Percentiles rank a stretch among this genome's conserved stretches.
Conservation (phyloP, 2,329 filamentous ascomycete species). For the Sporothrix humicola region DNA sequence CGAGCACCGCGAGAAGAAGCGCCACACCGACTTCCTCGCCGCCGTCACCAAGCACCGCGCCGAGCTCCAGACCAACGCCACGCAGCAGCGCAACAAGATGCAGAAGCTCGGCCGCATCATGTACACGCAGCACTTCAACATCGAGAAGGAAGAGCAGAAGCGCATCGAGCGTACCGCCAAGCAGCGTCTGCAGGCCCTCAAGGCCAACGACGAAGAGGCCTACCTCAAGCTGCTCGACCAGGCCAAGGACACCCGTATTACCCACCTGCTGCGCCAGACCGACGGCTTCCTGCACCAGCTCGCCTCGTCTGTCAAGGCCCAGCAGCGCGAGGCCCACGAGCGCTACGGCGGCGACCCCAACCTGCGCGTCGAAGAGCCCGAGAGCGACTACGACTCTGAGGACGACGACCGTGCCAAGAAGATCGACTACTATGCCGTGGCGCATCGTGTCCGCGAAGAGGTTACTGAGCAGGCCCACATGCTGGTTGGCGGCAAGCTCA, state of each 20-base stretch:
- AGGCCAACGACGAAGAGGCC: slow-evolving; percentile 98
- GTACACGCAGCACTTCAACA: slow-evolving; percentile 88
- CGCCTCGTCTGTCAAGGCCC: slow-evolving; percentile 89
- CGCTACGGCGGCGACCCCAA: slow-evolving; percentile 76
- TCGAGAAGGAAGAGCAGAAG: slow-evolving; percentile 99
- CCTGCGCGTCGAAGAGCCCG: slow-evolving; percentile 59
- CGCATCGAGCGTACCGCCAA: slow-evolving; percentile 96
- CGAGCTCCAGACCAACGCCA: slow-evolving; percentile 73
- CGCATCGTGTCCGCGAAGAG: slow-evolving; percentile 93
- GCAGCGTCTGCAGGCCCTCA: slow-evolving; percentile 97
- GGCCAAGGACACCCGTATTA: slow-evolving; percentile 99
- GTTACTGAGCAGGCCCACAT: slow-evolving; percentile 82
- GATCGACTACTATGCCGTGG: slow-evolving; percentile 98
- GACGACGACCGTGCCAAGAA: slow-evolving; percentile 75
- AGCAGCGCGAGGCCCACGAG: slow-evolving; percentile 83
- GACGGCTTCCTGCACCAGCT: slow-evolving; percentile 97
- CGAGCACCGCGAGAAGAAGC: slow-evolving; percentile 96
- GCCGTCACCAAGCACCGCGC: slow-evolving; percentile 82
- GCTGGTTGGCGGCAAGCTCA: slow-evolving; percentile 87
- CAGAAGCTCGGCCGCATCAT: slow-evolving; percentile 90
- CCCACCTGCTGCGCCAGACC: slow-evolving; percentile 93
- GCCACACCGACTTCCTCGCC: slow-evolving; percentile 88
- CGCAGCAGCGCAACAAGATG: slow-evolving; percentile 72
- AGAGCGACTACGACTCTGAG: slow-evolving; percentile 70
- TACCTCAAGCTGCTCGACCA: slow-evolving; percentile 98